Percentiles rank a stretch among this genome's conserved stretches.
Conservation (phyloP, 805 yeast species). For the Candida silvicultrix region DNA sequence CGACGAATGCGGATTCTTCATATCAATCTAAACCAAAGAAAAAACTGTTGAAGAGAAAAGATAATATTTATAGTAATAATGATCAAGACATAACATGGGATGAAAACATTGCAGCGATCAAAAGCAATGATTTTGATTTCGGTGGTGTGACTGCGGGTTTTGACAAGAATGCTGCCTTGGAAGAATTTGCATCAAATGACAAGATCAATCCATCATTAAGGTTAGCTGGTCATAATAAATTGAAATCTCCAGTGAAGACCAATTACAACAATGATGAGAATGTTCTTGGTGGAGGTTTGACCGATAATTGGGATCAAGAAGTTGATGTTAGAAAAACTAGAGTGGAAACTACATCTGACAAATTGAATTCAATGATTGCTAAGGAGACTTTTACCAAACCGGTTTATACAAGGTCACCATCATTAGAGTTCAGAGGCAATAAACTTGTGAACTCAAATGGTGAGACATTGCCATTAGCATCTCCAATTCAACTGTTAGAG, state of each 20-base stretch:
- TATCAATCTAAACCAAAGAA: conserved; percentile 5
- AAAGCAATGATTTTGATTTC: conserved; percentile 73
- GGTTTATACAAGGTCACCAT: conserved; percentile 10
- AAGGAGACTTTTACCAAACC: background rate
- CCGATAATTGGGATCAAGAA: conserved; percentile 7
- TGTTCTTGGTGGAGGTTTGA: conserved; percentile 31
- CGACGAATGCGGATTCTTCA: background rate
- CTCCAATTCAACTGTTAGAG: conserved; percentile 75
- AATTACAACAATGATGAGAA: conserved; percentile 69
- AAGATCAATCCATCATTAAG: conserved; percentile 52
- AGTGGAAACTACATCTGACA: background rate
- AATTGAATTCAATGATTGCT: background rate
- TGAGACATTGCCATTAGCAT: conserved; percentile 49
- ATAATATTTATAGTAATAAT: conserved; percentile 16
- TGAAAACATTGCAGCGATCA: conserved; percentile 42
- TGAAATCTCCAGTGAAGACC: conserved; percentile 26
- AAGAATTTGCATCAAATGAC: conserved; percentile 65
- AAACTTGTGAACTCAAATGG: conserved; percentile 13
- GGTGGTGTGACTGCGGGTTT: conserved; percentile 75
- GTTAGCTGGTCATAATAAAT: conserved; percentile 69
- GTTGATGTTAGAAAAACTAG: background rate
- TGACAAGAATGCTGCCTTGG: conserved; percentile 74
- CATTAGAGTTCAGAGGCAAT: conserved; percentile 7
- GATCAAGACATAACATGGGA: conserved; percentile 40
- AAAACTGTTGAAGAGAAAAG: conserved; percentile 5